Base-by-base conservation (phyloP, 1,139 yeast genomes). In the Trichomonascaceae sp. region DNA sequence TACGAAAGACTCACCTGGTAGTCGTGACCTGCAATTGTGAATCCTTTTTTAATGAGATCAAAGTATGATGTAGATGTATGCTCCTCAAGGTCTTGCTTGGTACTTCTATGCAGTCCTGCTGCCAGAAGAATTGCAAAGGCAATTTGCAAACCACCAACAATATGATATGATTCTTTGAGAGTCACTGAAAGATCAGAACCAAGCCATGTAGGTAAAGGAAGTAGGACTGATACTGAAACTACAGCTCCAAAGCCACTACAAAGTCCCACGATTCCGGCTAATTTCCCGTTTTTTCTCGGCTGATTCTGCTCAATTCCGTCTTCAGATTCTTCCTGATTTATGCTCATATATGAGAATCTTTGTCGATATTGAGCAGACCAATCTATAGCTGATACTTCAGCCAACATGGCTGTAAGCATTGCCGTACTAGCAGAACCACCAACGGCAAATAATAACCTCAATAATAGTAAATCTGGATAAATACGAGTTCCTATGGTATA, bases 221-320 rank as follows among this genome's bases (percentile, higher is more conserved):
- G 89, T 85, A 70, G 82, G 79, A 68, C 78, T 75, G 65, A 88
- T 84, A 66, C 91, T 81, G 67, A 82, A 57, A 66, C 55, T 54
- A 57, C 76, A 0, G 91, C 93, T 43, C 93, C 93, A 12, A 82
- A 62, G 0, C 91, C 91, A 12, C 87, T 75, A 49, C 79, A 71
- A 3, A 83, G 66, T 0, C 91, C 91, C 49, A 85, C 77, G 45
- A 82, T 62, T 0, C 88, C 85, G 0, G 86, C 77, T 55, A 77
- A 70, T 60, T 76, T 79, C 1, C 88, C 88, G 60, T 78, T 81
- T 54, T 72, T 53, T 43, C 53, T 55, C 19, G 63, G 50, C 19
- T 55, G 51, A 8, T 57, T 59, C 18, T 59, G 61, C 39, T 52
- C 57, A 45, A 54, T 54, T 1, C 39, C 32, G 18, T 32, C 27